Percentiles rank a stretch among this genome's conserved stretches.
phyloP scores from a whole-genome alignment of 2,329 filamentous ascomycete species.

The Fusarium odoratissimum region DNA sequence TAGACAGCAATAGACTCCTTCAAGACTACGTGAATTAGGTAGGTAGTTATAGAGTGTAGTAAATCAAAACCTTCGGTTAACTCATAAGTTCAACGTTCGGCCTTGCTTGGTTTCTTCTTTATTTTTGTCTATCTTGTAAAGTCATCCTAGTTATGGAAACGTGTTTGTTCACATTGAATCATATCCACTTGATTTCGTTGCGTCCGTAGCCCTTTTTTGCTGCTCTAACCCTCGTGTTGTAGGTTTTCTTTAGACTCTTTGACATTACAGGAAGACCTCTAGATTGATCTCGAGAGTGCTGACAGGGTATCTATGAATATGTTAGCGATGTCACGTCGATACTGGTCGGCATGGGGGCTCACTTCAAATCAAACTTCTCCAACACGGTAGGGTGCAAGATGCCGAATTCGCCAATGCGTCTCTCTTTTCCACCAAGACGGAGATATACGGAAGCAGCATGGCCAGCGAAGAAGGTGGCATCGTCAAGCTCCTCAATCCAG shows the following conservation, averaged over 20 bases:
- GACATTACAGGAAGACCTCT: slow-evolving; percentile 83
- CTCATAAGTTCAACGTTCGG: neutral
- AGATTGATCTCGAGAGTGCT: slow-evolving; percentile 95
- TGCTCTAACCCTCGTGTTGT: slow-evolving; percentile 22
- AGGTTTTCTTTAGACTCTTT: slow-evolving; percentile 19
- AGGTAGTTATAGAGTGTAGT: slow-evolving; percentile 2
- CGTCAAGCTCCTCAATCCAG: slow-evolving; percentile 93
- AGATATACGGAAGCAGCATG: slow-evolving; percentile 89
- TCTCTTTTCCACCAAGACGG: slow-evolving; percentile 77
- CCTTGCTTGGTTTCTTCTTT: slow-evolving; percentile 29
- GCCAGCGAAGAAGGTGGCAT: slow-evolving; percentile 90
- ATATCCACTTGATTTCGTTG: slow-evolving; percentile 34
- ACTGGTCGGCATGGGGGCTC: slow-evolving; percentile 45
- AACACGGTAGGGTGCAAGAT: slow-evolving; percentile 93
- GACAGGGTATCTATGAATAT: slow-evolving; percentile 77
- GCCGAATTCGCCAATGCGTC: slow-evolving; percentile 88
- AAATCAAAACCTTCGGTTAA: neutral
- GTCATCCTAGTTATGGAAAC: slow-evolving; percentile 37
- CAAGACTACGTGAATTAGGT: neutral
- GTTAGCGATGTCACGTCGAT: slow-evolving; percentile 30
- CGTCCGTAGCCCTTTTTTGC: slow-evolving; percentile 2
- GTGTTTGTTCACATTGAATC: slow-evolving; percentile 33
- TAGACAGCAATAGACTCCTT: slow-evolving; percentile 20
- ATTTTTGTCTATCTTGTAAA: slow-evolving; percentile 45
- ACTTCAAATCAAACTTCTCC: slow-evolving; percentile 92